Evolutionary conservation across 495 filamentous ascomycete genomes (phyloP), one percentile per base, ranked within the genome.

Genomic region (Saxophila tyrrhenica): DNA sequence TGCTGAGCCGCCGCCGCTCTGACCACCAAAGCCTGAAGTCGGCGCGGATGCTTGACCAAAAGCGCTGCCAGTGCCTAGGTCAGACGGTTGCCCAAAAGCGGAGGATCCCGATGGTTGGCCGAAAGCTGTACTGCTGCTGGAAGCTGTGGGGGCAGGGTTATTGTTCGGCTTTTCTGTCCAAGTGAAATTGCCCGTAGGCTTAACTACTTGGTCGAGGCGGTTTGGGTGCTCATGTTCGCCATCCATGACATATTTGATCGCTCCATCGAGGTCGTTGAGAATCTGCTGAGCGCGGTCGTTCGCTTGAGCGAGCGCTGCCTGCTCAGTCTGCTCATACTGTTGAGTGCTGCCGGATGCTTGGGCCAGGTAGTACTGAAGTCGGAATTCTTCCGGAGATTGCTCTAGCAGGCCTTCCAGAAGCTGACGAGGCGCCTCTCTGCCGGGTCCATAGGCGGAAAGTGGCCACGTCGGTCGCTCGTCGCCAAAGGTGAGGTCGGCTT

Each of bases 361-460:
- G 8, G 73, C 73, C 50, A 79, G 66, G 61, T 88, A 80, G 70
- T 84, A 83, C 20, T 79, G 75, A 15, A 89, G 48, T 50, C 87
- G 77, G 48, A 89, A 73, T 64, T 95, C 89, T 67, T 95, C 89
- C 35, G 82, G 81, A 62, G 87, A 91, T 59, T 87, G 81, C 67
- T 95, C 89, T 20, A 86, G 73, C n/a, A 76, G 72, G 5, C 87
- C 87, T 19, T 86, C 88, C 61, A 94, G 89, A 1, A 95, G 73
- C 64, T 89, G 86, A 13, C 78, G 76, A 1, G 89, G 89, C 1
- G 82, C 81, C 50, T 87, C 76, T 57, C 69, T 73, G 3, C 78
- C 81, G 0, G 89, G 87, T 5, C 78, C 84, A 67, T 90, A 95
- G 38, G 80, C 75, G 0, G 89, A 94, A n/a, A 94, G 76, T 13